These are phyloP conservation scores for Hydnomerulius pinastri DNA, from an alignment of 768 basidiomycete species.

Conservation along the genomic window DNA sequence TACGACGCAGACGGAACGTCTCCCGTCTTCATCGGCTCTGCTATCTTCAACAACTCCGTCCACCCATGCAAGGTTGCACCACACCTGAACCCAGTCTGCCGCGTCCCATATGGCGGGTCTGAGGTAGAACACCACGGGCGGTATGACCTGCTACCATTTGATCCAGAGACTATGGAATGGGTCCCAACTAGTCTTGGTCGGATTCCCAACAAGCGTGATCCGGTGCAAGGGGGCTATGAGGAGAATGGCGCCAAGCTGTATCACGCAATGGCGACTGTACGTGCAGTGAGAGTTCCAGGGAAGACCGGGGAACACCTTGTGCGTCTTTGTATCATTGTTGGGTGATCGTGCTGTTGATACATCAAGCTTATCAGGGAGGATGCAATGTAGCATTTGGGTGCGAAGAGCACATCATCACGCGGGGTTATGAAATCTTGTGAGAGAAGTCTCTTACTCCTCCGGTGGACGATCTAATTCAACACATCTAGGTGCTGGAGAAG, in stretches of 20 bases:
- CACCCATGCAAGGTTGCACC: conserved; percentile 85
- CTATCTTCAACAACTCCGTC: conserved; percentile 62
- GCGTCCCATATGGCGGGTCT: conserved; percentile 62
- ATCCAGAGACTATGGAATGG: conserved; percentile 70
- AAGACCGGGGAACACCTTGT: conserved; percentile 75
- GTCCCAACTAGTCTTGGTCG: conserved; percentile 61
- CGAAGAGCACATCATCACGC: conserved; percentile 38
- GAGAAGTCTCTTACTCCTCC: conserved; percentile 9
- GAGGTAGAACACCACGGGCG: conserved; percentile 65
- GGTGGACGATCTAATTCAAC: background rate
- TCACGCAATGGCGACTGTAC: conserved; percentile 59
- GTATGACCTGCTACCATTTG: conserved; percentile 76
- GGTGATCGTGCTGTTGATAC: background rate
- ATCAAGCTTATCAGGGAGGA: conserved; percentile 33
- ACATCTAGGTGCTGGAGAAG: conserved; percentile 40
- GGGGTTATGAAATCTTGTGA: conserved; percentile 47
- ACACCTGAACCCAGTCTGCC: conserved; percentile 49
- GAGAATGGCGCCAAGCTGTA: conserved; percentile 65
- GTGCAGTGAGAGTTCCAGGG: conserved; percentile 64
- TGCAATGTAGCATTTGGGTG: conserved; percentile 43
- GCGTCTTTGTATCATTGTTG: conserved; percentile 19
- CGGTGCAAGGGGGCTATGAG: conserved; percentile 78
- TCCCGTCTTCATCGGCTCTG: conserved; percentile 74
- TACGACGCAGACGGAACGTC: conserved; percentile 56
- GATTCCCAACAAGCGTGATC: conserved; percentile 56